Evolutionary conservation across 192 early-diverging fungal species (phyloP), one percentile per base, ranked within the genome.

Genomic region (Irineochytrium annulatum): DNA sequence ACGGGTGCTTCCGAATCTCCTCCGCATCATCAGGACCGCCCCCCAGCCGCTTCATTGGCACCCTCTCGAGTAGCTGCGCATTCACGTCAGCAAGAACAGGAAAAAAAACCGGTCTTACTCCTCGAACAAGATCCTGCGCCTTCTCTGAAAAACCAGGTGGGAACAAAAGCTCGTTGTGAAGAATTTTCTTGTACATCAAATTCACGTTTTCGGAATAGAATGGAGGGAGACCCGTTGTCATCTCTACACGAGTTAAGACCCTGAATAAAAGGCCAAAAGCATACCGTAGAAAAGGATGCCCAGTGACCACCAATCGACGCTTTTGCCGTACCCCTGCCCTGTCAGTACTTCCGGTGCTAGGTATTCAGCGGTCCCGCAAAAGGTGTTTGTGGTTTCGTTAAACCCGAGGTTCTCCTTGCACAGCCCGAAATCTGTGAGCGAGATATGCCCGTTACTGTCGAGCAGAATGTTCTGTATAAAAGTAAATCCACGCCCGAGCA

Each of bases 341-440:
- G 70, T 67, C 17, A 91, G 63, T 19, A 92, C 85, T 70, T 92
- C 90, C 5, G 93, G 94, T 0, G 95, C 95, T 53, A 96, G 79
- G 31, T 74, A 76, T 52, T 78, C 77, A 11, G 77, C 67, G 20
- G 77, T 78, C 11, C 76, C 71, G 54, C 74, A 73, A 55, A 78
- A 79, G 2, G 78, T 80, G 60, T 79, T 78, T 4, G 78, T 80
- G 1, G 52, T 68, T 24, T 67, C 67, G 45, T 84, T 77, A 59
- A 52, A 70, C 13, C 52, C 30, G 11, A 81, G 33, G 52, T 81
- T 81, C 49, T 76, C 72, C 56, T 91, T 91, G 66, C 87, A 90
- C 16, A 91, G 72, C 14, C 89, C 88, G 74, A 91, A 91, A 63
- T 91, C 89, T 17, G 81, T 80, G 16, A 91, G 67, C 8, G 84